These are phyloP conservation scores for Aspergillus saccharolyticus DNA, from an alignment of 495 filamentous ascomycete species.

Conservation along the genomic window DNA sequence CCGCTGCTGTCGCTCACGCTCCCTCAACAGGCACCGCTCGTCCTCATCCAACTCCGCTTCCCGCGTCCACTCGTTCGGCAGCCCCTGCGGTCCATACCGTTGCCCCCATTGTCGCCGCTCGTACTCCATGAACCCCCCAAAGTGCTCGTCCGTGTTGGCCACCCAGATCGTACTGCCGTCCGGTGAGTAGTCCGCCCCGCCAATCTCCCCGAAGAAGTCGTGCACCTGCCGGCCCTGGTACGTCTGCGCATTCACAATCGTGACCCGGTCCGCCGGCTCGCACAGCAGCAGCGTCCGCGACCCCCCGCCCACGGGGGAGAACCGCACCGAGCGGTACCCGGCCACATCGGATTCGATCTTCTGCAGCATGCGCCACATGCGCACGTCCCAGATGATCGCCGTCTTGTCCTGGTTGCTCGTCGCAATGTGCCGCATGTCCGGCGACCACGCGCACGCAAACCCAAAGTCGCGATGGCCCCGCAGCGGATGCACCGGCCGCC, in stretches of 20 bases:
- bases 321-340: constrained; percentile 70
- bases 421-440: constrained; percentile 81
- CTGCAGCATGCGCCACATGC: constrained; percentile 61
- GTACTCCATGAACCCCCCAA: constrained; percentile 77
- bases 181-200: constrained; percentile 66
- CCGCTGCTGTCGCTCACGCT: constrained; percentile 29
- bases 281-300: constrained; percentile 69
- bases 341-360: constrained; percentile 71
- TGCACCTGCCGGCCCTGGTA: constrained; percentile 67
- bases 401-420: constrained; percentile 87
- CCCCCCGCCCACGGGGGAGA: constrained; percentile 74
- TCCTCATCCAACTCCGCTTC: constrained; percentile 35
- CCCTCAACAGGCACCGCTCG: constrained; percentile 29
- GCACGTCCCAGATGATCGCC: constrained; percentile 81
- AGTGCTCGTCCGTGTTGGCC: constrained; percentile 65
- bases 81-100: constrained; percentile 24
- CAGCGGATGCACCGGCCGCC: constrained; percentile 51
- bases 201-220: constrained; percentile 83
- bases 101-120: constrained; percentile 52
- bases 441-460: constrained; percentile 89
- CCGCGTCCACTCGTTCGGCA: constrained; percentile 35
- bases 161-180: constrained; percentile 69
- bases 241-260: constrained; percentile 67
- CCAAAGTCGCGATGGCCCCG: constrained; percentile 73
- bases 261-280: constrained; percentile 80